Percentiles rank a stretch among this genome's conserved stretches.
Conservation (phyloP, 768 basidiomycete genomes). For the Termitomyces sp. region DNA sequence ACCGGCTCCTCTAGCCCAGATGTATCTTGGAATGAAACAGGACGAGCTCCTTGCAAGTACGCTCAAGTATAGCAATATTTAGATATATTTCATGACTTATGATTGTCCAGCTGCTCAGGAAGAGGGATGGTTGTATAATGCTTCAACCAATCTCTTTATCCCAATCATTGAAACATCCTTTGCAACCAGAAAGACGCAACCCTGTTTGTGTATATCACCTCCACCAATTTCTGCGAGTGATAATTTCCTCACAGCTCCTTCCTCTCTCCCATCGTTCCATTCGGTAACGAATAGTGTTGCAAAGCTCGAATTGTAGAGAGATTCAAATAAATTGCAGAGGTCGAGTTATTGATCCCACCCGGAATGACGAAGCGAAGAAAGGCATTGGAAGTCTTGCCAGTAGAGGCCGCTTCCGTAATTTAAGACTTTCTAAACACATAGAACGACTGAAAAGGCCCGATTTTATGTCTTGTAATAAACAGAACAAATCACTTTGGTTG, state of each 20-base stretch:
- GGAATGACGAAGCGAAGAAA: slow-evolving; percentile 15
- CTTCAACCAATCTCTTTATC: slow-evolving; percentile 35
- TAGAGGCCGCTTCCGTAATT: neutral
- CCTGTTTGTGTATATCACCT: slow-evolving; percentile 2
- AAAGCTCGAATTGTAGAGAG: slow-evolving; percentile 29
- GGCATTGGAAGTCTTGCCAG: slow-evolving; percentile 12
- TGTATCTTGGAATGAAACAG: slow-evolving; percentile 46
- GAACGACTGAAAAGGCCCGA: slow-evolving; percentile 7
- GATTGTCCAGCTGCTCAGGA: slow-evolving; percentile 31
- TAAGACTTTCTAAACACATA: slow-evolving; percentile 10
- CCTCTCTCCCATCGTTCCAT: slow-evolving; percentile 42
- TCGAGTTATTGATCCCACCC: neutral
- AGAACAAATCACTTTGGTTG: slow-evolving; percentile 9
- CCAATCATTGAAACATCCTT: slow-evolving; percentile 21
- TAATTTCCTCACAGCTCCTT: slow-evolving; percentile 24
- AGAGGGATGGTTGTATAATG: slow-evolving; percentile 48
- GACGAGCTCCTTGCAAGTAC: slow-evolving; percentile 34
- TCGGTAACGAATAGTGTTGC: slow-evolving; percentile 51
- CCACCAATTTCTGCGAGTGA: neutral
- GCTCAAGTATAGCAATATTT: slow-evolving; percentile 1
- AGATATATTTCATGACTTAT: neutral
- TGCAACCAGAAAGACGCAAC: neutral
- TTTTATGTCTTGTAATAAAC: slow-evolving; percentile 9
- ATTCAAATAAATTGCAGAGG: neutral
- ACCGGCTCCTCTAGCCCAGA: slow-evolving; percentile 44